phyloP scores from a whole-genome alignment of 2,329 filamentous ascomycete species.

The Magnaporthales sp. region DNA sequence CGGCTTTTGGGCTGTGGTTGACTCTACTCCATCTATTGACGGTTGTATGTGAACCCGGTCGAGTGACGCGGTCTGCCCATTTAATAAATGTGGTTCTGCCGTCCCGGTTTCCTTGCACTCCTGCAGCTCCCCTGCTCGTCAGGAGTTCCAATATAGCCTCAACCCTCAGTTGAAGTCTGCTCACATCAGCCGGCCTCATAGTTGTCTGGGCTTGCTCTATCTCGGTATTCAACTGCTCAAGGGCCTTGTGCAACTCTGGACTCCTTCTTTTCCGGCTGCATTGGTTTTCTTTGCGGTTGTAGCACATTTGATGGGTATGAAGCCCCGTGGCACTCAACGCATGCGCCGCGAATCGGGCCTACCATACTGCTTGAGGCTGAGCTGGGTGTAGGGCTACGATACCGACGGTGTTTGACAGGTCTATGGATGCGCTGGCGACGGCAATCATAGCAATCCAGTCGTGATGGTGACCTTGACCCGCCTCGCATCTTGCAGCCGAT shows the following conservation, averaged over 20 bases:
- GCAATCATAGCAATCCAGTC: not conserved
- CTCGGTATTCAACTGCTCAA: not conserved
- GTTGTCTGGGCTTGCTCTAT: not conserved
- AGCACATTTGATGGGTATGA: not conserved
- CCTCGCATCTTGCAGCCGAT: not conserved
- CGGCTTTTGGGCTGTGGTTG: not conserved
- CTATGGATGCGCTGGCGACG: not conserved
- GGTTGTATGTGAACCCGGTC: not conserved
- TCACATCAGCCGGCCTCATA: not conserved
- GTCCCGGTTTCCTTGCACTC: not conserved
- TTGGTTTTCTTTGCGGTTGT: not conserved
- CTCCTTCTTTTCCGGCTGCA: not conserved
- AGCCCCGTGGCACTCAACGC: not conserved
- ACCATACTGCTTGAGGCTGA: not conserved
- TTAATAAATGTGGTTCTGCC: not conserved
- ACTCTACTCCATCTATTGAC: not conserved
- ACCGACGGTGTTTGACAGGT: not conserved
- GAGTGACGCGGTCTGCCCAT: not conserved
- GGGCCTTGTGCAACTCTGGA: not conserved
- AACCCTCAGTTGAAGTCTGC: not conserved
- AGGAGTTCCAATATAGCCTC: not conserved
- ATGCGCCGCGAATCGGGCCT: not conserved
- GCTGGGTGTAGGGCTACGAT: not conserved
- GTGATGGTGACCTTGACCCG: not conserved
- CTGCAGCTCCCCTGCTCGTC: not conserved